Evolutionary conservation across 805 yeast species (phyloP).

Genomic region (Lipomyces spencermartinsiae): DNA sequence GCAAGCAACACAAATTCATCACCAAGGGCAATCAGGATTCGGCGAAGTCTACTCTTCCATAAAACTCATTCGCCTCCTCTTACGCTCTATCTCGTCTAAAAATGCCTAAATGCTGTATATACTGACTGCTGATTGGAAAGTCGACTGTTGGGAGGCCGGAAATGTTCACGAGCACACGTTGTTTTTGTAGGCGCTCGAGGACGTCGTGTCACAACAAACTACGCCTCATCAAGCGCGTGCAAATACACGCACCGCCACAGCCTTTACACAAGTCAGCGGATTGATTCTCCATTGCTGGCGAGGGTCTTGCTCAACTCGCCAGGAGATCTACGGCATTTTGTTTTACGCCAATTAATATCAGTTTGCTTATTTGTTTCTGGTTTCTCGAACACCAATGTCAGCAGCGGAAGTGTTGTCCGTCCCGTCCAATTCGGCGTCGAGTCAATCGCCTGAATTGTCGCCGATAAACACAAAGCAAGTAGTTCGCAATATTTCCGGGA

Average conservation of each 20-base stretch:
- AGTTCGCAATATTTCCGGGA: slow-evolving; percentile 20
- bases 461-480: slow-evolving; percentile 22
- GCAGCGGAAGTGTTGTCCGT: not conserved
- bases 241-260: too few species aligned
- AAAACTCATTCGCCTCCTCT: not conserved
- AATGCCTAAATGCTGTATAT: not conserved
- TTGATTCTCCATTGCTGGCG: too few species aligned
- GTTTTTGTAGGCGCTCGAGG: not conserved
- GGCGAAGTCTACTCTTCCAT: not conserved
- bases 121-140: not conserved
- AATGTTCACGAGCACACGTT: not conserved
- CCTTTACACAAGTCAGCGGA: not conserved
- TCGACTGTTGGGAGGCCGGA: not conserved
- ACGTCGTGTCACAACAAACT: too few species aligned
- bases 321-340: too few species aligned
- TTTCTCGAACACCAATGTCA: not conserved
- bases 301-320: too few species aligned
- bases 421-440: not conserved
- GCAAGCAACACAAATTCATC: not conserved
- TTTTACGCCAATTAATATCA: not conserved
- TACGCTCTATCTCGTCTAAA: not conserved
- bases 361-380: not conserved
- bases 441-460: not conserved
- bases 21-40: not conserved
- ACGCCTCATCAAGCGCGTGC: not conserved